Evolutionary conservation across 208 protist species (phyloP).

Genomic region (Tritrichomonas foetus): DNA sequence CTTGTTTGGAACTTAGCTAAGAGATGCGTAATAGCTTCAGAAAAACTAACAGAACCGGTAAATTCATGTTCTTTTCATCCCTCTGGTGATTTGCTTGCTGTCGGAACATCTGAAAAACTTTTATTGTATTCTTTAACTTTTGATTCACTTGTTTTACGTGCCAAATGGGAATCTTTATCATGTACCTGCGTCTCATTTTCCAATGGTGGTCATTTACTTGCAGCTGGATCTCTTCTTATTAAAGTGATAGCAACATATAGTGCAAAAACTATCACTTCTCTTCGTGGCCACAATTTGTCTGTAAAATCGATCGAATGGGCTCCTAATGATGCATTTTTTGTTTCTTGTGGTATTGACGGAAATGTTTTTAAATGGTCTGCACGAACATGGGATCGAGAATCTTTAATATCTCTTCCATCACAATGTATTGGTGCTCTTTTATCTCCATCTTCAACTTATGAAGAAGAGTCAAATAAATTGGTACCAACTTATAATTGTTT

Average conservation of each 20-base stretch:
- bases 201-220: neutral
- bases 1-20: constrained; percentile 13
- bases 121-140: constrained; percentile 19
- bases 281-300: neutral
- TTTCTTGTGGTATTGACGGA: neutral
- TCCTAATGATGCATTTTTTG: neutral
- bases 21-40: neutral
- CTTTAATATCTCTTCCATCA: neutral
- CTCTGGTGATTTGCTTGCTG: neutral
- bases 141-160: neutral
- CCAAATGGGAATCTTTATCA: neutral
- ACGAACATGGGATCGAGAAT: neutral
- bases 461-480: neutral
- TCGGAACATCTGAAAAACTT: neutral
- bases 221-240: neutral
- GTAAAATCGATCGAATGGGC: constrained; percentile 8
- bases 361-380: constrained; percentile 12
- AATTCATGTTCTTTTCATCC: neutral
- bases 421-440: neutral
- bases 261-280: neutral
- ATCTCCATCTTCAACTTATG: neutral
- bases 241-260: neutral
- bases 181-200: constrained; percentile 17
- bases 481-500: neutral
- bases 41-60: neutral